Conservation (phyloP, 345 rosid species). For the Citrus maxima region DNA sequence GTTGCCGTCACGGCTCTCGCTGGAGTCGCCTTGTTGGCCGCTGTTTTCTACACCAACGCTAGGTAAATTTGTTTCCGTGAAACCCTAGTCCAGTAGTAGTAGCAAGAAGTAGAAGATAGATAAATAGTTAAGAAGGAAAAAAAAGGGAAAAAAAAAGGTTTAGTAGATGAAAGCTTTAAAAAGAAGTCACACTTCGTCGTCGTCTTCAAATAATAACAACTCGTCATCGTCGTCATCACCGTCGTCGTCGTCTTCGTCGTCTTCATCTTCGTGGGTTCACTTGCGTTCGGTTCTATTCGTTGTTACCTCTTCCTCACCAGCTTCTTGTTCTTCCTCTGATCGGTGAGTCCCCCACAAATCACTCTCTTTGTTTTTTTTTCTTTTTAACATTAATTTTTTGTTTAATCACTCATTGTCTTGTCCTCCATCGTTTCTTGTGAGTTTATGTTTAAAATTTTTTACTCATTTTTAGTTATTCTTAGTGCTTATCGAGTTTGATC, state of each 20-base stretch:
- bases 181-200: slow-evolving; percentile 69
- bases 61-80: slow-evolving; percentile 28
- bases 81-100: slow-evolving; percentile 7
- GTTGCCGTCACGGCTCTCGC: slow-evolving; percentile 44
- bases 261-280: slow-evolving; percentile 74
- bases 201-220: slow-evolving; percentile 42
- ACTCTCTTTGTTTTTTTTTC: neutral
- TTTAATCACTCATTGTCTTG: neutral
- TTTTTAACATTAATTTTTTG: neutral
- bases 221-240: slow-evolving; percentile 38
- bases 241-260: slow-evolving; percentile 48
- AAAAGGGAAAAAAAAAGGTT: neutral
- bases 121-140: neutral
- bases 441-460: no score
- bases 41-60: slow-evolving; percentile 38
- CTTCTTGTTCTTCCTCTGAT: slow-evolving; percentile 71
- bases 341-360: slow-evolving; percentile 51
- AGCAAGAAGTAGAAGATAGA: neutral
- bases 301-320: slow-evolving; percentile 79
- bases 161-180: slow-evolving; percentile 82
- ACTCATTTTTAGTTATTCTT: neutral
- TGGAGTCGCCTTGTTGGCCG: slow-evolving; percentile 38
- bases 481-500: slow-evolving; percentile 16
- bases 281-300: slow-evolving; percentile 86
- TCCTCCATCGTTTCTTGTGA: no score